phyloP scores from a whole-genome alignment of 352 stramenopile genomes.

The Phytophthora chlamydospora region DNA sequence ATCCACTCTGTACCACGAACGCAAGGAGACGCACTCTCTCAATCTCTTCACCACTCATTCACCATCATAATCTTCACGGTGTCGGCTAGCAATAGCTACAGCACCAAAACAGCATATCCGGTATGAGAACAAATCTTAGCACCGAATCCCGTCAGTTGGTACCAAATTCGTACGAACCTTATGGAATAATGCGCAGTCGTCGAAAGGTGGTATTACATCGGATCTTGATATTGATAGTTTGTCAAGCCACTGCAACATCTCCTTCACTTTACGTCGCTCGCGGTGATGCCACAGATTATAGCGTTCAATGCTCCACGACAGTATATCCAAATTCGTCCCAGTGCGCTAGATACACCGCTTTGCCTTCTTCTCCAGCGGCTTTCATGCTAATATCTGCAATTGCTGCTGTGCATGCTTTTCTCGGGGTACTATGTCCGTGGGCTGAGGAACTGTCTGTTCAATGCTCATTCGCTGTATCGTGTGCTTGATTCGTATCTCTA shows the following conservation, averaged over 20 bases:
- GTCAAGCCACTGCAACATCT: constrained; percentile 7
- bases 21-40: constrained; percentile 9
- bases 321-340: constrained; percentile 13
- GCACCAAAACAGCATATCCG: constrained; percentile 4
- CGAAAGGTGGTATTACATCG: neutral
- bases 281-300: constrained; percentile 7
- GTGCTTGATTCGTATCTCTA: neutral
- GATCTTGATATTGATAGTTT: neutral
- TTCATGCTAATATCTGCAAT: constrained; percentile 7
- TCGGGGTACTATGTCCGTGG: neutral
- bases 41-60: constrained; percentile 15
- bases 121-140: neutral
- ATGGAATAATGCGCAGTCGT: neutral
- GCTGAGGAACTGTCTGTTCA: neutral
- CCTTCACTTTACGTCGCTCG: neutral
- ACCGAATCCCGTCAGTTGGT: constrained; percentile 1
- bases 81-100: constrained; percentile 1
- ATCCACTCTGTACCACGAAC: constrained; percentile 12
- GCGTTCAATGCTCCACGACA: neutral
- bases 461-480: constrained; percentile 10
- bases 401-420: neutral
- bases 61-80: constrained; percentile 10
- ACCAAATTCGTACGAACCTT: constrained; percentile 12
- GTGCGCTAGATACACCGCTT: constrained; percentile 1
- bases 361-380: neutral